Conservation (phyloP, 2,329 filamentous ascomycete genomes). For the Pezicula carpinea region DNA sequence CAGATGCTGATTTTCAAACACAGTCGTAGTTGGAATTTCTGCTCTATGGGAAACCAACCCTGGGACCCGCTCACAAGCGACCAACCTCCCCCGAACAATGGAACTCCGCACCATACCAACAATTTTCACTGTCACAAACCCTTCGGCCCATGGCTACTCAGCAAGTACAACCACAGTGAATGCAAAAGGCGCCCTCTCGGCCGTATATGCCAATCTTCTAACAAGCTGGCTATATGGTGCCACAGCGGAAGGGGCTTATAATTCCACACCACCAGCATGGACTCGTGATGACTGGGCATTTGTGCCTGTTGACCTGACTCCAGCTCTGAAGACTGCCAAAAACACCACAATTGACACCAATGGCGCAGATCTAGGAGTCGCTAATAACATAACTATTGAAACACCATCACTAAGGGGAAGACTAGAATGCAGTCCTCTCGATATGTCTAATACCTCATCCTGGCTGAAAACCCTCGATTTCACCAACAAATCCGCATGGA, state of each 20-base stretch:
- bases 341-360: not conserved
- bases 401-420: conserved; percentile 8
- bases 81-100: conserved; percentile 1
- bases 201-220: conserved; percentile 6
- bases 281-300: conserved; percentile 11
- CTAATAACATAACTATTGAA: conserved; percentile 6
- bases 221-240: conserved; percentile 8
- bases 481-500: conserved; percentile 8
- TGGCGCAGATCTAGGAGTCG: not conserved
- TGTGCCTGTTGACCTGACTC: conserved; percentile 4
- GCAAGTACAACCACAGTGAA: conserved; percentile 3
- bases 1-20: no score
- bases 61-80: not conserved
- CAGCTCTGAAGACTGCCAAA: not conserved
- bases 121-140: conserved; percentile 7
- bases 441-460: conserved; percentile 11
- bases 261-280: conserved; percentile 8
- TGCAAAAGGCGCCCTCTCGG: conserved; percentile 6
- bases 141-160: not conserved
- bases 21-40: conserved; percentile 17
- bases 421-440: conserved; percentile 10
- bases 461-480: conserved; percentile 13
- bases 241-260: conserved; percentile 3
- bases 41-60: conserved; percentile 10
- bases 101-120: conserved; percentile 9